Base-by-base conservation (phyloP, 306 rosid species). In the Alnus glutinosa region DNA sequence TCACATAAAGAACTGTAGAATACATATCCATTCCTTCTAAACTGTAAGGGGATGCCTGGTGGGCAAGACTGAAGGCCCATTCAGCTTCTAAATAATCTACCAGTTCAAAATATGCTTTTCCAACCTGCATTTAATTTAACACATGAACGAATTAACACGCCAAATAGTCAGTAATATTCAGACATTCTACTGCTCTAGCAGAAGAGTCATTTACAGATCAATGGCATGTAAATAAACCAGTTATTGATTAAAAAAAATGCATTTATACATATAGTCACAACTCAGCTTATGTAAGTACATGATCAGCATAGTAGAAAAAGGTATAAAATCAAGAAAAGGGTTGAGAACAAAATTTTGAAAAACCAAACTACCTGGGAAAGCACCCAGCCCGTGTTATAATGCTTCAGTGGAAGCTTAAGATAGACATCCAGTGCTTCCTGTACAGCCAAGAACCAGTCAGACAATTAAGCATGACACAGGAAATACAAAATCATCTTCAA, bases 1-100 rank as follows among this genome's bases (percentile, higher is more conserved):
- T 90, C 87, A 96, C 99, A 82, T 91, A 96, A 83, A 96, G 97
- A 76, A 96, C 99, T 70, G 99, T 96, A 42, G 99, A 96, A 83
- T 93, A 93, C 67, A 90, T 71, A 87, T 96, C 98, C 99, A 93
- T 96, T 82, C 98, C 99, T 86, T 96, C 98, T 80, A 96, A 86
- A 86, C 92, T 89, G 85, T 91, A 90, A 59, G 99, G 98, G 19
- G 88, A 88, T 64, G 83, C 89, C 74, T 83, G 90, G 48, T 87
- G 94, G 72, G 98, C 93, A 87, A 89, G 97, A 87, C 93, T 81
- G 85, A 96, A 93, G 76, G 90, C 96, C 70, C 84, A 88, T 72
- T 89, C 98, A 73, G 99, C 99, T 89, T 96, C 97, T 83, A 92
- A 81, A 82, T 91, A 91, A 80, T 96, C 94, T 54, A 96, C 92